Conservation (phyloP, 345 rosid genomes). For the Eutrema yunnanense region DNA sequence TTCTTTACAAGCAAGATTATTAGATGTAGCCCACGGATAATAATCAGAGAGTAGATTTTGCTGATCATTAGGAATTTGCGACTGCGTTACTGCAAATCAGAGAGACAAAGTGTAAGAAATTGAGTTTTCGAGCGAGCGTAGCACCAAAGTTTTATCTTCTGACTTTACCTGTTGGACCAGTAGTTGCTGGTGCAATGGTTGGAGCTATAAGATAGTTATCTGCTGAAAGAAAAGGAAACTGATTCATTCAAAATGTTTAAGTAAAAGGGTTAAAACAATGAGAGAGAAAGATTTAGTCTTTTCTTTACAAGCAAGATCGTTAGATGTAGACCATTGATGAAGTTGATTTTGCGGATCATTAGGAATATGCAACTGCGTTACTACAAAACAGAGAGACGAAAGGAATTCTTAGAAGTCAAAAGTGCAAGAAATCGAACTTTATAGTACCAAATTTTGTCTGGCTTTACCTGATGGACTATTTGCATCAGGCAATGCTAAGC, state of each 20-base stretch:
- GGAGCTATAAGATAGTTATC: not conserved
- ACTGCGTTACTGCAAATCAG: not conserved
- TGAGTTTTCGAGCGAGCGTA: not conserved
- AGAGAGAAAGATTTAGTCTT: not conserved
- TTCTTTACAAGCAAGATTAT: not conserved
- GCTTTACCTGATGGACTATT: slow-evolving; percentile 2
- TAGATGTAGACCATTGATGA: not conserved
- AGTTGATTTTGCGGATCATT: not conserved
- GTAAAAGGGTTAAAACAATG: not conserved
- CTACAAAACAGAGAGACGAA: not conserved
- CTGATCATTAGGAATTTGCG: not conserved
- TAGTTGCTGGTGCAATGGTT: too few species aligned
- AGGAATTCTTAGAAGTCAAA: not conserved
- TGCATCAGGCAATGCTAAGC: not conserved
- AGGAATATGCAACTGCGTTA: not conserved
- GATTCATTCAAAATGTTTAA: not conserved
- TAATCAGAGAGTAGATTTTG: not conserved
- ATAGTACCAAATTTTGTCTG: not conserved
- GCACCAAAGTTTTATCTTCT: not conserved
- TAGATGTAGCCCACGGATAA: not conserved
- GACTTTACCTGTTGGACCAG: not conserved
- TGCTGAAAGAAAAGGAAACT: not conserved
- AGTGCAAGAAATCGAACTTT: not conserved
- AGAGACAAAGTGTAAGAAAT: not conserved
- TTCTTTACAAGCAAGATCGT: not conserved